phyloP scores from a whole-genome alignment of 2,329 filamentous ascomycete genomes.

The Epicoccum nigrum region DNA sequence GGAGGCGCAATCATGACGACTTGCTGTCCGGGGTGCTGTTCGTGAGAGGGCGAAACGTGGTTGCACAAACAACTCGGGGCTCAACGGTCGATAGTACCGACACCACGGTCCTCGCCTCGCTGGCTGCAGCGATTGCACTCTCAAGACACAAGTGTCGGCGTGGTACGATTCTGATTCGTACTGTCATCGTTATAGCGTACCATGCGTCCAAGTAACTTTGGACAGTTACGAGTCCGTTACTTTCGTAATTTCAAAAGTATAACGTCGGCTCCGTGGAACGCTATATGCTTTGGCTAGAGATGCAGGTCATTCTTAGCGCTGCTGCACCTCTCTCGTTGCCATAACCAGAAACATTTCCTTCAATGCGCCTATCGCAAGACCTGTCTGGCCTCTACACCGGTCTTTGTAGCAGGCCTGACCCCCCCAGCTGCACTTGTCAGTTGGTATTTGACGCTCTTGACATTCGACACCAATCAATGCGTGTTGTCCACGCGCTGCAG shows the following conservation, averaged over 20 bases:
- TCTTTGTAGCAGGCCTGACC: constrained; percentile 7
- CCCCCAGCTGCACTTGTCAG: constrained; percentile 5
- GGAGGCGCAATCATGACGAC: not conserved
- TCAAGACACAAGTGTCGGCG: not conserved
- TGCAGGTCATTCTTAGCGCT: constrained; percentile 17
- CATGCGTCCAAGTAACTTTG: not conserved
- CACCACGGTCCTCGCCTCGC: constrained; percentile 2
- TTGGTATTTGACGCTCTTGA: not conserved
- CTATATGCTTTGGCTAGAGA: constrained; percentile 12
- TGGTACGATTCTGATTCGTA: constrained; percentile 11
- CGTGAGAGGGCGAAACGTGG: constrained; percentile 5
- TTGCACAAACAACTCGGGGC: constrained; percentile 13
- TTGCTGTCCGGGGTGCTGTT: constrained; percentile 1
- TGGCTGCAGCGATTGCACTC: not conserved
- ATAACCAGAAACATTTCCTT: constrained; percentile 3
- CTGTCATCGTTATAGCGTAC: constrained; percentile 13
- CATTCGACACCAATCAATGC: constrained; percentile 7
- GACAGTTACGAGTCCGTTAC: not conserved
- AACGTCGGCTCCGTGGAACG: constrained; percentile 5
- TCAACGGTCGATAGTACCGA: constrained; percentile 11
- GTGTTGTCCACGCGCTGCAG: constrained; percentile 1
- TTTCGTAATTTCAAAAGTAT: too few species aligned
- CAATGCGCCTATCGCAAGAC: constrained; percentile 1
- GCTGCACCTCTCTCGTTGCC: constrained; percentile 6
- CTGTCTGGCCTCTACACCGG: constrained; percentile 3